These are phyloP conservation scores for Trichoderma atroviride DNA, from an alignment of 2,329 filamentous ascomycete genomes.

Conservation along the genomic window DNA sequence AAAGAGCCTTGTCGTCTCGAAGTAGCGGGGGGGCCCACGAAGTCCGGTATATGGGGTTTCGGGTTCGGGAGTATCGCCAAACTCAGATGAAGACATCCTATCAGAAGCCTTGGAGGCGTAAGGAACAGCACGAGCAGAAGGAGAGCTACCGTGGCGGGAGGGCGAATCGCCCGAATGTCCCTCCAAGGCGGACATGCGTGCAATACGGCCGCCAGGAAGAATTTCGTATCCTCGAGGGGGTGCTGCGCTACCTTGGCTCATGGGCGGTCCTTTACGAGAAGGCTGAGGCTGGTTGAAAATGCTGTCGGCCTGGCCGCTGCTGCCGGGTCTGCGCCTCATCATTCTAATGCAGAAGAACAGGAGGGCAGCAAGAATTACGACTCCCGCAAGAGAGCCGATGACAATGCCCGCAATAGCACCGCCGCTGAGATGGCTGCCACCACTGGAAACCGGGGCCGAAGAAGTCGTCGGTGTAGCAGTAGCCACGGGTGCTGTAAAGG, in stretches of 20 bases:
- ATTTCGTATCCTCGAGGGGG: conserved; percentile 67
- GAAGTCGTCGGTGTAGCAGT: conserved; percentile 38
- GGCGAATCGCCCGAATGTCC: conserved; percentile 67
- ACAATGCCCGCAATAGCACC: conserved; percentile 91
- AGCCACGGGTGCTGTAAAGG: conserved; percentile 54
- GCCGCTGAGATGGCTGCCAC: conserved; percentile 62
- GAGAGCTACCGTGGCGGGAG: conserved; percentile 51
- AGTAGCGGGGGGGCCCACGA: conserved; percentile 60
- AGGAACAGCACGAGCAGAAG: conserved; percentile 45
- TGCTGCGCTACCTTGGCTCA: conserved; percentile 42
- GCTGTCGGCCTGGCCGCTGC: conserved; percentile 62
- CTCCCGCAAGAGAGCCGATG: conserved; percentile 74
- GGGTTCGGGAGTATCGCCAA: conserved; percentile 71
- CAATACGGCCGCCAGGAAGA: conserved; percentile 84
- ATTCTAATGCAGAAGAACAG: conserved; percentile 65
- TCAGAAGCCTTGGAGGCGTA: conserved; percentile 54
- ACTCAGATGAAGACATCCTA: conserved; percentile 69
- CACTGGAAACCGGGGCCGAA: conserved; percentile 7
- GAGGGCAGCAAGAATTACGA: conserved; percentile 68
- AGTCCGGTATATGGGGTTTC: conserved; percentile 60
- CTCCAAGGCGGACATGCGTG: conserved; percentile 93
- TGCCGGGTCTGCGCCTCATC: conserved; percentile 56
- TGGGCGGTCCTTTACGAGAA: conserved; percentile 53
- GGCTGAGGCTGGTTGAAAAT: conserved; percentile 91
- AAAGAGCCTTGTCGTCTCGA: conserved; percentile 82